A percentile compares a stretch with the other conserved stretches of the same genome.
These are phyloP conservation scores for Simplicillium aogashimaense DNA, from an alignment of 2,329 filamentous ascomycete species.

Conservation along the genomic window DNA sequence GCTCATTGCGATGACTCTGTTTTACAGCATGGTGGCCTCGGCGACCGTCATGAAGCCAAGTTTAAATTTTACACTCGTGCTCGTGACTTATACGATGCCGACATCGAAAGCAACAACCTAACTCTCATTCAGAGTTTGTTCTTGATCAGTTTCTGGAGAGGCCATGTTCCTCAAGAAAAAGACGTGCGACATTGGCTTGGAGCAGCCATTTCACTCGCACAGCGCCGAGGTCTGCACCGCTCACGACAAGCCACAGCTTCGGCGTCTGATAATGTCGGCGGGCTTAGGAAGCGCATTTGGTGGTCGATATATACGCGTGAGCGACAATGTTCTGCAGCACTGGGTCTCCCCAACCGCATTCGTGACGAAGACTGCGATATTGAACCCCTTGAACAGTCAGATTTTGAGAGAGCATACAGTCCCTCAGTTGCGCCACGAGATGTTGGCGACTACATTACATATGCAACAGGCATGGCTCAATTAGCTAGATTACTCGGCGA, in stretches of 20 bases:
- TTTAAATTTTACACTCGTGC: slow-evolving; percentile 34
- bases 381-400: slow-evolving; percentile 13
- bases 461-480: slow-evolving; percentile 16
- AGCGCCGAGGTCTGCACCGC: slow-evolving; percentile 29
- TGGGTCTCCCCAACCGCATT: slow-evolving; percentile 34
- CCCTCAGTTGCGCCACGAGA: slow-evolving; percentile 13
- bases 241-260: slow-evolving; percentile 2
- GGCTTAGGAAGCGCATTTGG: slow-evolving; percentile 31
- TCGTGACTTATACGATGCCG: slow-evolving; percentile 36
- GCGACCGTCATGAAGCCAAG: slow-evolving; percentile 31
- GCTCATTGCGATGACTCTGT: slow-evolving; percentile 34
- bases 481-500: slow-evolving; percentile 16
- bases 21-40: slow-evolving; percentile 26
- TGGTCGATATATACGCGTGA: slow-evolving; percentile 40
- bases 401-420: slow-evolving; percentile 10
- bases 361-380: slow-evolving; percentile 39
- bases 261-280: slow-evolving; percentile 9
- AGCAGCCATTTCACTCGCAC: slow-evolving; percentile 31
- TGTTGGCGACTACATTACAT: slow-evolving; percentile 20
- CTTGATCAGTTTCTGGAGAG: slow-evolving; percentile 40
- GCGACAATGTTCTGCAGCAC: slow-evolving; percentile 32
- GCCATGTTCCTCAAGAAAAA: slow-evolving; percentile 27
- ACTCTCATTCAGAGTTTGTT: slow-evolving; percentile 35
- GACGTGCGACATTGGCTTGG: slow-evolving; percentile 33
- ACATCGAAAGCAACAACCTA: slow-evolving; percentile 33